Evolutionary conservation across 179 eudicot genomes (phyloP).

Genomic region (Drosera spatulata): DNA sequence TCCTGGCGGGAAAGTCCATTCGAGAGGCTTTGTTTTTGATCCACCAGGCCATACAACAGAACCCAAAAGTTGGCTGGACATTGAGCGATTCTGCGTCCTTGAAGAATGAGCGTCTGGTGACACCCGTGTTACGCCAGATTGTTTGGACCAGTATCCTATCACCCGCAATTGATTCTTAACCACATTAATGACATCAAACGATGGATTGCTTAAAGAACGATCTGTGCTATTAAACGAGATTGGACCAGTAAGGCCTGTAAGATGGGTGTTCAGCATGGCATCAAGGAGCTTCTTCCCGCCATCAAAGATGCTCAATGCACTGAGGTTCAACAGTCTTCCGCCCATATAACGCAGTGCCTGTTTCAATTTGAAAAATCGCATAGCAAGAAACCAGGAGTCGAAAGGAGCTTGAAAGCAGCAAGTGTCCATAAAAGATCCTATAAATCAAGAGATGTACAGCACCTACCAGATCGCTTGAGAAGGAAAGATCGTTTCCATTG

Average conservation of each 20-base stretch:
- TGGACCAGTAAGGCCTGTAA: constrained; percentile 66
- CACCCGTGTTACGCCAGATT: constrained; percentile 59
- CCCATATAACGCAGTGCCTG: background rate
- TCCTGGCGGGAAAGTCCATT: constrained; percentile 70
- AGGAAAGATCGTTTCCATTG: constrained; percentile 42
- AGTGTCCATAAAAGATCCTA: too few species aligned
- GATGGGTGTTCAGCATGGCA: constrained; percentile 33
- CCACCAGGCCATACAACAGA: constrained; percentile 68
- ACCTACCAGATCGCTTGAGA: constrained; percentile 35
- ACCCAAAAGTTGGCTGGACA: constrained; percentile 32
- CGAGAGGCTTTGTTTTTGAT: constrained; percentile 42
- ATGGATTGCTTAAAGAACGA: constrained; percentile 32
- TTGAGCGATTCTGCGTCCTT: constrained; percentile 44
- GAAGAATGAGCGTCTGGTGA: constrained; percentile 45
- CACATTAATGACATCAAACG: constrained; percentile 60
- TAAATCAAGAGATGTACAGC: too few species aligned
- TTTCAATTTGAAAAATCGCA: too few species aligned
- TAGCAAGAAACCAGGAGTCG: too few species aligned
- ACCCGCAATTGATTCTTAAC: constrained; percentile 22
- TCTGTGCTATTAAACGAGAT: constrained; percentile 30
- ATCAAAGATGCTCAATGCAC: constrained; percentile 51
- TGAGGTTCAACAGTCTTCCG: constrained; percentile 30
- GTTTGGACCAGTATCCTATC: constrained; percentile 76
- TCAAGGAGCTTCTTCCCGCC: constrained; percentile 40
- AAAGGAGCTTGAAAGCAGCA: too few species aligned